Percentiles rank a stretch among this genome's conserved stretches.
These are phyloP conservation scores for Moesziomyces parantarcticus DNA, from an alignment of 1,284 basidiomycete genomes.

Conservation along the genomic window DNA sequence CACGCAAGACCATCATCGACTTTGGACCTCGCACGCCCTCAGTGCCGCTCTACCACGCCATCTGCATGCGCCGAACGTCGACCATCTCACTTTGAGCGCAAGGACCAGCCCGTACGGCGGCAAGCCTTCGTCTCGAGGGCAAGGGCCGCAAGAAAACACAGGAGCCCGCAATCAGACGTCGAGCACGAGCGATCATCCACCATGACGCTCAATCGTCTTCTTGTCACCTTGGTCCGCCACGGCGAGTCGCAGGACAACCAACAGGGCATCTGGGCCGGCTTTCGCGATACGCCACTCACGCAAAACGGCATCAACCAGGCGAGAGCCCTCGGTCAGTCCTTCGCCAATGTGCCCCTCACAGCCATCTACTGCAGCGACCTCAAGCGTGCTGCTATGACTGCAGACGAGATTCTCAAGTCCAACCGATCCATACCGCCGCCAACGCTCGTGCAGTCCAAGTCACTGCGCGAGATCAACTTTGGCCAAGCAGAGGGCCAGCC, in stretches of 20 bases:
- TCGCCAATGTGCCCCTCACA: slow-evolving; percentile 74
- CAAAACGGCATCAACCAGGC: slow-evolving; percentile 90
- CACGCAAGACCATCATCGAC: too few relatives aligned
- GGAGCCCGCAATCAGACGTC: neutral
- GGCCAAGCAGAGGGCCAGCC: slow-evolving; percentile 79
- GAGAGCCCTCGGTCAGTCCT: slow-evolving; percentile 77
- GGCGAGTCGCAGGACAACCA: slow-evolving; percentile 68
- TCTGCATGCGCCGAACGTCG: too few relatives aligned
- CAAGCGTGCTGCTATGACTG: slow-evolving; percentile 80
- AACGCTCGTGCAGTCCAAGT: slow-evolving; percentile 71
- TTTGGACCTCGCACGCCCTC: too few relatives aligned
- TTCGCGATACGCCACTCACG: slow-evolving; percentile 82
- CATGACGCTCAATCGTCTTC: slow-evolving; percentile 45
- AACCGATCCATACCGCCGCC: slow-evolving; percentile 72
- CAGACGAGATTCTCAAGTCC: slow-evolving; percentile 73
- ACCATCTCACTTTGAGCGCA: neutral
- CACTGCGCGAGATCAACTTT: slow-evolving; percentile 72
- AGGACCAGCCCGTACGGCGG: neutral
- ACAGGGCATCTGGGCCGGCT: slow-evolving; percentile 79
- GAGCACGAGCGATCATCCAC: neutral
- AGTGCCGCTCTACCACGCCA: too few relatives aligned
- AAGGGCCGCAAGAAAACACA: too few relatives aligned
- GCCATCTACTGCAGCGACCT: slow-evolving; percentile 83
- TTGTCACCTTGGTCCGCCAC: slow-evolving; percentile 56
- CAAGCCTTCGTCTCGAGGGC: neutral